Evolutionary conservation across 768 basidiomycete species (phyloP).

Genomic region (Tricholoma bakamatsutake): DNA sequence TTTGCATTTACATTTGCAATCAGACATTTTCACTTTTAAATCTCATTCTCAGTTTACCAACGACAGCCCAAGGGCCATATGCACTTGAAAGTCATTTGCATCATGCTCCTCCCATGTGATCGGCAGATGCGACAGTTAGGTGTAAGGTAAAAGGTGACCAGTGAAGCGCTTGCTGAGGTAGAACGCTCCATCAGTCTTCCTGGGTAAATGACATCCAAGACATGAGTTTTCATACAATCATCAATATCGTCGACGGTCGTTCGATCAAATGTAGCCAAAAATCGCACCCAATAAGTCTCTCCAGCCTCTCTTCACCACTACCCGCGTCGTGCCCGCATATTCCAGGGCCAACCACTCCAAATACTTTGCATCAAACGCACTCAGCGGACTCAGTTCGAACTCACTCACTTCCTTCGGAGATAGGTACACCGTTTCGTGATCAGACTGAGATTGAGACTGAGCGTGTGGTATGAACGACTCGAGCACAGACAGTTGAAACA

Average conservation of each 20-base stretch:
- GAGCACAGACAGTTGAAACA: constrained; percentile 49
- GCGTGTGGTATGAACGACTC: constrained; percentile 25
- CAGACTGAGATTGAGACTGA: background rate
- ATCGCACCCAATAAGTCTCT: constrained; percentile 41
- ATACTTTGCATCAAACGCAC: constrained; percentile 64
- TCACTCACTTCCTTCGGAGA: constrained; percentile 58
- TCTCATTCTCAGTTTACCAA: too few relatives aligned
- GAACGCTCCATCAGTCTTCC: too few relatives aligned
- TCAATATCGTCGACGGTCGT: background rate
- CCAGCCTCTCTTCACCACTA: constrained; percentile 45
- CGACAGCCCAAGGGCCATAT: too few relatives aligned
- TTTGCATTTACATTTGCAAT: too few relatives aligned
- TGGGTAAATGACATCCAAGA: too few relatives aligned
- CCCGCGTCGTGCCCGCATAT: constrained; percentile 43
- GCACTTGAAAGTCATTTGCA: too few relatives aligned
- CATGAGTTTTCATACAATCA: background rate
- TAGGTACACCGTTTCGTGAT: constrained; percentile 32
- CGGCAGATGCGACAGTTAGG: too few relatives aligned
- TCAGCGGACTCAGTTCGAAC: constrained; percentile 72
- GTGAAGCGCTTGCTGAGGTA: too few relatives aligned
- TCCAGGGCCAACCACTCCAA: constrained; percentile 73
- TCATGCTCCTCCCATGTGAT: too few relatives aligned
- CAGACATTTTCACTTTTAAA: too few relatives aligned
- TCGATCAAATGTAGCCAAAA: constrained; percentile 32
- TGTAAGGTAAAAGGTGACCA: too few relatives aligned